phyloP scores from a whole-genome alignment of 306 rosid species.

The Gleditsia sinensis region DNA sequence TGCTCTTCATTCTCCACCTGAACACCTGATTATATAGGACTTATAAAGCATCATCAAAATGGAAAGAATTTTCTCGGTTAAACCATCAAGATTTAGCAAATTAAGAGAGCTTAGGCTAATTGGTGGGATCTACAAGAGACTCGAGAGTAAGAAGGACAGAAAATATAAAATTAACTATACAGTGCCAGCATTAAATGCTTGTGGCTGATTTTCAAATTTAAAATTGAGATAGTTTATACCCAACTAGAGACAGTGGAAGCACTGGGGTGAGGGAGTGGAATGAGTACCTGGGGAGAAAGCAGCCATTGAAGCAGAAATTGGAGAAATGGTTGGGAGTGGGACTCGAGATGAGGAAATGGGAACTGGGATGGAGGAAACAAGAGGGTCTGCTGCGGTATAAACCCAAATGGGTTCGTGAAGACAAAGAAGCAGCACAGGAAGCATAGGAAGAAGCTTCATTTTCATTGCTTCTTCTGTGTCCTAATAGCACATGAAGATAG shows the following conservation, averaged over 20 bases:
- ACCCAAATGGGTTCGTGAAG: conserved; percentile 41
- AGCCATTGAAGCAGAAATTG: conserved; percentile 44
- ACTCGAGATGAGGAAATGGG: conserved; percentile 33
- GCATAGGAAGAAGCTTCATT: conserved; percentile 46
- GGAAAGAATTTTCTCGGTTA: conserved; percentile 7
- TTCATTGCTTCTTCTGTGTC: conserved; percentile 28
- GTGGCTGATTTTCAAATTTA: conserved; percentile 22
- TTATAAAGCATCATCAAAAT: neutral
- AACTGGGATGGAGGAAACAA: conserved; percentile 30
- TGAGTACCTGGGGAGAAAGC: conserved; percentile 60
- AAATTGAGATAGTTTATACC: conserved; percentile 34
- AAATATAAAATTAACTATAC: neutral
- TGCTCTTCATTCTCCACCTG: conserved; percentile 42
- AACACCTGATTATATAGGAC: conserved; percentile 44
- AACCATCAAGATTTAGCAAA: neutral
- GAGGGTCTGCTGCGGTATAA: conserved; percentile 38
- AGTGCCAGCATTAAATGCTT: conserved; percentile 32
- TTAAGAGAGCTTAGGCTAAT: neutral
- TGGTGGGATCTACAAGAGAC: neutral
- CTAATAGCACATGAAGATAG: conserved; percentile 33
- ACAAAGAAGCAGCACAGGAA: conserved; percentile 30
- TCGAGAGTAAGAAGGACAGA: neutral
- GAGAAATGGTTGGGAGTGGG: conserved; percentile 38
- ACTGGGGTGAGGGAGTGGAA: neutral
- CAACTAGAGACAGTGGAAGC: neutral